These are phyloP conservation scores for Apiotrichum brassicae DNA, from an alignment of 1,284 basidiomycete genomes.

Conservation along the genomic window DNA sequence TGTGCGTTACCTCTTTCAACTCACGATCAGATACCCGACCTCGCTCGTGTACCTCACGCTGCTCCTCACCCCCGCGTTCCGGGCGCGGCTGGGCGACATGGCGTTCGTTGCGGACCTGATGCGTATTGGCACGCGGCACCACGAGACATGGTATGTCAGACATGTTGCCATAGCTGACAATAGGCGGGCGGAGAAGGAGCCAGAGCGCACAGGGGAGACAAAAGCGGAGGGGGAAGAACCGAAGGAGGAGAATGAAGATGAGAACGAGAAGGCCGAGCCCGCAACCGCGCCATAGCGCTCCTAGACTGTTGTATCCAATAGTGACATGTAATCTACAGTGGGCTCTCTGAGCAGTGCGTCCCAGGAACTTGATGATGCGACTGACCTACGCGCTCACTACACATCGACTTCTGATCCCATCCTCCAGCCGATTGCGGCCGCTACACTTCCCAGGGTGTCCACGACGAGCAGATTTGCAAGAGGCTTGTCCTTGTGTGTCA, in stretches of 20 bases:
- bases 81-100: constrained; percentile 29
- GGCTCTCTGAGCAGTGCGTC: too few relatives aligned
- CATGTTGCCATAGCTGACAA: neutral
- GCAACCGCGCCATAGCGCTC: neutral
- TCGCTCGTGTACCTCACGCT: constrained; percentile 39
- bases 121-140: constrained; percentile 32
- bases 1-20: neutral
- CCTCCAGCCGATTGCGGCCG: constrained; percentile 31
- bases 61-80: constrained; percentile 30
- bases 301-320: constrained; percentile 14
- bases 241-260: neutral
- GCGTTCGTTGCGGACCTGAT: constrained; percentile 33
- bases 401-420: constrained; percentile 16
- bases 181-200: constrained; percentile 13
- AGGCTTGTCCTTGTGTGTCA: constrained; percentile 83
- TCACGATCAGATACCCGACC: constrained; percentile 33
- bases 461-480: constrained; percentile 89
- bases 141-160: constrained; percentile 39
- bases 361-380: too few relatives aligned
- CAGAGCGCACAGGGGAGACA: neutral
- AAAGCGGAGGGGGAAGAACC: neutral
- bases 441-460: constrained; percentile 61
- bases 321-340: constrained; percentile 13
- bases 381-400: neutral
- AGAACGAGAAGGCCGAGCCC: neutral